A percentile compares a stretch with the other conserved stretches of the same genome.
Conservation (phyloP, 2,329 filamentous ascomycete species). For the Beauveria brongniartii region DNA sequence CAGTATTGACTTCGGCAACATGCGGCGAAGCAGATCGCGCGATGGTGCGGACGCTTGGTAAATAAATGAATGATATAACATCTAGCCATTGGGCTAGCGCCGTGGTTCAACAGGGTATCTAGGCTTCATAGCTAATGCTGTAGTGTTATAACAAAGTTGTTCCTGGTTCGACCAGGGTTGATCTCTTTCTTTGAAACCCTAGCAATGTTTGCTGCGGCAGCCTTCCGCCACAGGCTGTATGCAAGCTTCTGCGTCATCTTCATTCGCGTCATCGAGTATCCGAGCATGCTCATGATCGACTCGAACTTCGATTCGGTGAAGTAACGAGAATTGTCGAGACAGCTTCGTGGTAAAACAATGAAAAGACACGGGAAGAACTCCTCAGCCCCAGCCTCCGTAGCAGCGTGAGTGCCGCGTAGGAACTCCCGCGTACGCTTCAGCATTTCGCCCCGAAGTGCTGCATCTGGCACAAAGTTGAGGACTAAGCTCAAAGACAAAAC, state of each 20-base stretch:
- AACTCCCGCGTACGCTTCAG: constrained; percentile 67
- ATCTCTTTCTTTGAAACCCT: constrained; percentile 59
- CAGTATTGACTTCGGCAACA: neutral
- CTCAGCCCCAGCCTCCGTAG: constrained; percentile 14
- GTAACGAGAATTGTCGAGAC: constrained; percentile 85
- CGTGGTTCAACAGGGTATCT: neutral
- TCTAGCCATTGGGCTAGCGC: neutral
- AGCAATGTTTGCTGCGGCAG: constrained; percentile 7
- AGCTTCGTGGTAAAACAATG: constrained; percentile 81
- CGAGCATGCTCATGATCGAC: constrained; percentile 68
- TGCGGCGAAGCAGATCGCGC: neutral
- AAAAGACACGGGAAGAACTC: constrained; percentile 64
- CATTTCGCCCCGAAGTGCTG: constrained; percentile 73
- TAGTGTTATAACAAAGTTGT: constrained; percentile 84
- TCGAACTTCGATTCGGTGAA: constrained; percentile 62
- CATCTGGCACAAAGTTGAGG: constrained; percentile 85
- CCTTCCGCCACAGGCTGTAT: constrained; percentile 76
- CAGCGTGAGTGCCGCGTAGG: constrained; percentile 33
- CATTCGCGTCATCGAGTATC: constrained; percentile 56
- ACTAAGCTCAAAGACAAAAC: constrained; percentile 88
- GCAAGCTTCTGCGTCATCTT: constrained; percentile 78
- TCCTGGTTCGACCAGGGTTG: constrained; percentile 65
- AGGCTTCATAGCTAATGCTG: constrained; percentile 20
- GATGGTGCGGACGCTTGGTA: neutral
- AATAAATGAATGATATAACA: neutral